phyloP scores from a whole-genome alignment of 805 yeast species.

The Saturnispora saitoi region DNA sequence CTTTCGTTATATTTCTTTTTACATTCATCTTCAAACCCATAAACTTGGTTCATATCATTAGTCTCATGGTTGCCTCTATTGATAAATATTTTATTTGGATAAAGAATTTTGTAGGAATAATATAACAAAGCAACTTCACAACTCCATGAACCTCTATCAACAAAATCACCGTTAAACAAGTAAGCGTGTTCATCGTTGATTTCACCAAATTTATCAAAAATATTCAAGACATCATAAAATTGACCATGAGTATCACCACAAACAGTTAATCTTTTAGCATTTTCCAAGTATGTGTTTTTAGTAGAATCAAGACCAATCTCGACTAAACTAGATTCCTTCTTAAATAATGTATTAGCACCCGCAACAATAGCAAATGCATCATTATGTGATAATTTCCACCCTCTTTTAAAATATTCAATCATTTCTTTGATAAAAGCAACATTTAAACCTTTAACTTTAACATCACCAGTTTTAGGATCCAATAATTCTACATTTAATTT shows the following conservation, averaged over 20 bases:
- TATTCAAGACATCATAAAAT: slow-evolving; percentile 77
- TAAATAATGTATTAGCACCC: slow-evolving; percentile 57
- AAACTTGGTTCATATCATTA: slow-evolving; percentile 90
- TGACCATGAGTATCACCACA: slow-evolving; percentile 99
- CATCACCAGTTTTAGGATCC: slow-evolving; percentile 24
- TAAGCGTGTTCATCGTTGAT: slow-evolving; percentile 63
- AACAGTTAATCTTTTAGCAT: slow-evolving; percentile 52
- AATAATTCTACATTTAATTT: slow-evolving; percentile 33
- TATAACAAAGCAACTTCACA: slow-evolving; percentile 86
- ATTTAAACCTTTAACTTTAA: slow-evolving; percentile 33
- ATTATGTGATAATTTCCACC: slow-evolving; percentile 67
- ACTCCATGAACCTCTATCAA: slow-evolving; percentile 97
- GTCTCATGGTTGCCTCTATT: slow-evolving; percentile 98
- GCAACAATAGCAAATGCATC: slow-evolving; percentile 78
- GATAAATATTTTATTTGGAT: slow-evolving; percentile 60
- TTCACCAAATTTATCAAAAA: slow-evolving; percentile 66
- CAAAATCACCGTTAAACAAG: slow-evolving; percentile 94
- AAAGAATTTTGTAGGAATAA: slow-evolving; percentile 66
- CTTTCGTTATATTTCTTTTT: slow-evolving; percentile 79
- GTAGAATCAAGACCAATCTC: slow-evolving; percentile 48
- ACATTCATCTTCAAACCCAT: slow-evolving; percentile 95
- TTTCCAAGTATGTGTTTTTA: slow-evolving; percentile 21
- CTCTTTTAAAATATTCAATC: slow-evolving; percentile 64
- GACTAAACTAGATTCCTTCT: slow-evolving; percentile 62
- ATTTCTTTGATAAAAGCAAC: slow-evolving; percentile 51